Percentiles rank a stretch among this genome's conserved stretches.
phyloP scores from a whole-genome alignment of 2,329 filamentous ascomycete genomes.

The Acrodontium crateriforme region DNA sequence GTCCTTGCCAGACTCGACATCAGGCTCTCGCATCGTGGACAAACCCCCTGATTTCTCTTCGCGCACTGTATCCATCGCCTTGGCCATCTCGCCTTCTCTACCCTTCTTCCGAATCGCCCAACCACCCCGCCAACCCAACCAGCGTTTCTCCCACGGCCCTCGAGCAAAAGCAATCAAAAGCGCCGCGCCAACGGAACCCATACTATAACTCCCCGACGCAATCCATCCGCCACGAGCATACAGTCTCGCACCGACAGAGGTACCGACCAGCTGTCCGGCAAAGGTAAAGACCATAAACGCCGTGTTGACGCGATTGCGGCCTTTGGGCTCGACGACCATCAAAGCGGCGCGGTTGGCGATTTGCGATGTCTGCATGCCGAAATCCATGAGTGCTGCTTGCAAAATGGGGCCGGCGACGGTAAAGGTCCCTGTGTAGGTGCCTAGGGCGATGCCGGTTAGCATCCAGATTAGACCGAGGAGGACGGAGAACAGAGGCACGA shows the following conservation, averaged over 20 bases:
- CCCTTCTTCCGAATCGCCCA: constrained; percentile 34
- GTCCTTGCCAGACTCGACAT: too few relatives aligned
- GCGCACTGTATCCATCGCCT: too few relatives aligned
- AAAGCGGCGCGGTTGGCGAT: constrained; percentile 60
- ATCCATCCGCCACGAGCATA: constrained; percentile 45
- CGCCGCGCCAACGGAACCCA: constrained; percentile 39
- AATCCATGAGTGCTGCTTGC: constrained; percentile 56
- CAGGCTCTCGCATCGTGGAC: too few relatives aligned
- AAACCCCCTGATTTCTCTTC: too few relatives aligned
- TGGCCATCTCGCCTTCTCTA: constrained; percentile 23
- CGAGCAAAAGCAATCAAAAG: constrained; percentile 29
- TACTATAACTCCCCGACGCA: constrained; percentile 40
- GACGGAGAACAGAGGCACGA: constrained; percentile 54
- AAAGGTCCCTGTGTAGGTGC: constrained; percentile 53
- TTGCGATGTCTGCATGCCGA: constrained; percentile 59
- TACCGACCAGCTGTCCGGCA: constrained; percentile 59
- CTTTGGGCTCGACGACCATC: constrained; percentile 56
- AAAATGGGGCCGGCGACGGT: constrained; percentile 59
- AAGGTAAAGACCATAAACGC: constrained; percentile 70
- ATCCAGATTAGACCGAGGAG: constrained; percentile 47
- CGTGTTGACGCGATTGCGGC: constrained; percentile 64
- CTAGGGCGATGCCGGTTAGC: constrained; percentile 49
- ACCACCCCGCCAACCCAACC: constrained; percentile 48
- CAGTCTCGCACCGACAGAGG: constrained; percentile 38
- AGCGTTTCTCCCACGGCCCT: constrained; percentile 43